These are phyloP conservation scores for Gnomoniopsis sp. DNA, from an alignment of 2,329 filamentous ascomycete genomes.

Conservation along the genomic window DNA sequence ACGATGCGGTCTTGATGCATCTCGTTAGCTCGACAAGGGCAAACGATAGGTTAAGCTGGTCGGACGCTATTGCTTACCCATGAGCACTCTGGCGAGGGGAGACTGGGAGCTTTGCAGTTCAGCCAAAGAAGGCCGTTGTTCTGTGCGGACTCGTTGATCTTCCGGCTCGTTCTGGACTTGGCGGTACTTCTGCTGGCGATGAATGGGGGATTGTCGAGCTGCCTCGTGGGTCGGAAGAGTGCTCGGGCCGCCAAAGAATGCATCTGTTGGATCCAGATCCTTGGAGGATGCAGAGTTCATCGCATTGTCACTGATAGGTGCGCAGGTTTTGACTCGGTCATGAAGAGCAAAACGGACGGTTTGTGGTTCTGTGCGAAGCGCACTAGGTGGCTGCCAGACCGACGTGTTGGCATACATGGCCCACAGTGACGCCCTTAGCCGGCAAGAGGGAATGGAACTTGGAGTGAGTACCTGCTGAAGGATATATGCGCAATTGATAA, in stretches of 20 bases:
- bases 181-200: background rate
- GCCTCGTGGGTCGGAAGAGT: background rate
- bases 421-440: background rate
- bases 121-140: background rate
- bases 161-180: background rate
- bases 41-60: background rate
- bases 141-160: background rate
- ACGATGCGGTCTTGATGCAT: constrained; percentile 1
- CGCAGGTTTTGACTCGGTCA: background rate
- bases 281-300: background rate
- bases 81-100: constrained; percentile 5
- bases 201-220: background rate
- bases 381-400: background rate
- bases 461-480: background rate
- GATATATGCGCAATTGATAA: no score
- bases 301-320: background rate
- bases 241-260: constrained; percentile 13
- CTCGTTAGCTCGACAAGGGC: background rate
- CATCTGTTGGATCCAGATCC: constrained; percentile 6
- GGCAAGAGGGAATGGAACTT: background rate
- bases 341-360: background rate
- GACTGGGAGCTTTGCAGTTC: background rate
- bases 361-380: background rate
- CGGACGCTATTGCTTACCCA: background rate
- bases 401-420: background rate